A percentile compares a stretch with the other conserved stretches of the same genome.
These are phyloP conservation scores for Arctostaphylos glauca DNA, from an alignment of 148 eudicot genomes.

Conservation along the genomic window DNA sequence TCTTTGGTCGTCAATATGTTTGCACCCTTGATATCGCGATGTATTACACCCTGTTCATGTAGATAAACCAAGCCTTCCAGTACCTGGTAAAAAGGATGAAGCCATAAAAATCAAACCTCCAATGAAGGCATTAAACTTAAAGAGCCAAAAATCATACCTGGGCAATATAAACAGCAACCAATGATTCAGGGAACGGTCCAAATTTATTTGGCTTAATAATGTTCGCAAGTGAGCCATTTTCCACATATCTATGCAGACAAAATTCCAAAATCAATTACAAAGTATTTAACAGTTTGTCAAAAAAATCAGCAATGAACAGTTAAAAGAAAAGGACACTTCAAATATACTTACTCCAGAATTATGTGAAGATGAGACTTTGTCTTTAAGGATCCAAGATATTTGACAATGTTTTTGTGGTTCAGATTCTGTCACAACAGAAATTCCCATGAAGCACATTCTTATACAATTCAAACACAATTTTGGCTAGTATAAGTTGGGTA, in stretches of 20 bases:
- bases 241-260: conserved; percentile 67
- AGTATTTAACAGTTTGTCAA: neutral
- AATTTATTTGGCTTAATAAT: conserved; percentile 96
- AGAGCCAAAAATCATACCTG: conserved; percentile 52
- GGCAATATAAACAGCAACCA: conserved; percentile 92
- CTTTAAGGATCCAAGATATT: conserved; percentile 95
- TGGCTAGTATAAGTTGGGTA: neutral
- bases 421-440: conserved; percentile 63
- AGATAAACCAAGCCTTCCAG: conserved; percentile 98
- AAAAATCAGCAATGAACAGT: neutral
- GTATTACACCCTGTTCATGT: conserved; percentile 99
- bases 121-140: neutral
- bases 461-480: neutral
- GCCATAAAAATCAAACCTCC: conserved; percentile 9
- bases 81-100: conserved; percentile 44
- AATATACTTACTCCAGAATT: conserved; percentile 82
- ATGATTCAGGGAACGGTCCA: conserved; percentile 98
- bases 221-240: conserved; percentile 98
- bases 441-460: neutral
- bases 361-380: conserved; percentile 94
- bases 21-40: conserved; percentile 99
- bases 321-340: conserved; percentile 12
- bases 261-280: conserved; percentile 11
- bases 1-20: conserved; percentile 97
- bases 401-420: conserved; percentile 98